Evolutionary conservation across 2,329 filamentous ascomycete species (phyloP), one percentile per base, ranked within the genome.

Genomic region (Colletotrichum abscissum): DNA sequence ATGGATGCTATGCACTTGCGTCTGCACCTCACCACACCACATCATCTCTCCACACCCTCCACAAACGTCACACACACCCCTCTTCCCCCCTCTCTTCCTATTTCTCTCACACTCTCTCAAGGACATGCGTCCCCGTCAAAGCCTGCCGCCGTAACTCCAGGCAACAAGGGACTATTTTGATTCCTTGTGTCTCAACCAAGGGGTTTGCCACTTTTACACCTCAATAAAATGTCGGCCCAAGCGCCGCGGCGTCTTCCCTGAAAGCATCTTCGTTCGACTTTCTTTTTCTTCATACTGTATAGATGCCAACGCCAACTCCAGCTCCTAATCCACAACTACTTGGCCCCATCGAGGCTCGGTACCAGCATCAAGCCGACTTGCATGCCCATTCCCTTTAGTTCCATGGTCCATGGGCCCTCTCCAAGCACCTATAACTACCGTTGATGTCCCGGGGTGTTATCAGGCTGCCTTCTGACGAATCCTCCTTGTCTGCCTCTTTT

Each of bases 401-500:
- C 71, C 56, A 19, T 70, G 59, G 49, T 57, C 67, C 67, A 71
- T 62, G 67, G 56, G 22, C 63, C 22, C 62, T 14, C 24, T 6
- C 67, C 60, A 68, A 69, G 69, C 57, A 63, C 63, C 73, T 74
- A 73, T 74, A 73, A 74, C 64, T 73, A 73, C 73, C 49, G 60
- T 69, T 57, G 60, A 63, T 66, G 69, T 58, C 69, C 73, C 71
- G 28, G 67, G 42, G 71, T 62, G 56, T 62, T 57, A 67, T 73
- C 55, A 60, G 68, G 65, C 65, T 63, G 60, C 38, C 60, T 49
- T 42, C 69, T 42, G 54, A 57, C 57, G 69, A 72, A 69, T 62
- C 64, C 65, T 73, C 73, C 73, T 74, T 74, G 73, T 74, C 73
- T 69, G 69, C 69, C 69, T 68, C 73, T 74, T 76, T 76, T 76